phyloP scores from a whole-genome alignment of 164 flowering plant genomes.

The Vitis riparia region DNA sequence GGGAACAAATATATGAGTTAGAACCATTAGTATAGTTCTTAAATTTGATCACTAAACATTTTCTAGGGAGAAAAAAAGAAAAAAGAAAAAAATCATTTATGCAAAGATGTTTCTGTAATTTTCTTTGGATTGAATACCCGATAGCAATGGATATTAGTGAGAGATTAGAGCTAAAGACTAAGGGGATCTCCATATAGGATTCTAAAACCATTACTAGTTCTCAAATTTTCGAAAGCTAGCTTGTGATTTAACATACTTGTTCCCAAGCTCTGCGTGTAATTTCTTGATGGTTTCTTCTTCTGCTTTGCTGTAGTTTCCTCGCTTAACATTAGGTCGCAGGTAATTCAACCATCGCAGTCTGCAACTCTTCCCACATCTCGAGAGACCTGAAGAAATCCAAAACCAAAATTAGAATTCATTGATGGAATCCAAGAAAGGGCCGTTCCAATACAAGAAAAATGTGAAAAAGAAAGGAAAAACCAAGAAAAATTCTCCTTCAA shows the following conservation, averaged over 20 bases:
- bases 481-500: too few relatives aligned
- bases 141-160: too few relatives aligned
- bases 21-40: background rate
- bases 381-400: conserved; percentile 10
- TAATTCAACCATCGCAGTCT: conserved; percentile 27
- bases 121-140: too few relatives aligned
- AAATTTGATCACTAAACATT: too few relatives aligned
- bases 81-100: too few relatives aligned
- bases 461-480: too few relatives aligned
- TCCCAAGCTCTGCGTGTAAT: conserved; percentile 21
- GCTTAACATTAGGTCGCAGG: conserved; percentile 21
- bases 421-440: background rate
- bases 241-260: conserved; percentile 15
- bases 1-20: background rate
- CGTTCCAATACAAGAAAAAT: too few relatives aligned
- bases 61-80: background rate
- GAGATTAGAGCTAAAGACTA: background rate
- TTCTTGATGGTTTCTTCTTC: conserved; percentile 19
- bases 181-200: background rate
- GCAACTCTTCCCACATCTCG: conserved; percentile 33
- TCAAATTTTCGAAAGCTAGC: too few relatives aligned
- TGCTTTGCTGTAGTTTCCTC: conserved; percentile 18
- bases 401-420: background rate
- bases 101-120: too few relatives aligned
- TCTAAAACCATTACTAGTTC: too few relatives aligned